Conservation (phyloP, 2,329 filamentous ascomycete species). For the Fusarium paranaense region DNA sequence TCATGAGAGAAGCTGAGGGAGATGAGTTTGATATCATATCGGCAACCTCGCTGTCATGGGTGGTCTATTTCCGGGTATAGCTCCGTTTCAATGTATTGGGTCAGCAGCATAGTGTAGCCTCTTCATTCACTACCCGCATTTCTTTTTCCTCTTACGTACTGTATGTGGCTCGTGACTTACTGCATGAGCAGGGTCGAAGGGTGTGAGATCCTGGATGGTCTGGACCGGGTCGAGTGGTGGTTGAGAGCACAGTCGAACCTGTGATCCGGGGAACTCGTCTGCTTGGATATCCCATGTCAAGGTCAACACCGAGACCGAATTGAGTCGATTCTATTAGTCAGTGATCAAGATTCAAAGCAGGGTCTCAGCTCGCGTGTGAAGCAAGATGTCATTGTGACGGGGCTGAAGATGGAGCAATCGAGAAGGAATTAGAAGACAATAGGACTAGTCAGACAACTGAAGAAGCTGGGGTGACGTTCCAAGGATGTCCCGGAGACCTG, state of each 20-base stretch:
- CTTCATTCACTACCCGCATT: conserved; percentile 25
- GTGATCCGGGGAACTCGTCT: background rate
- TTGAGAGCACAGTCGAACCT: background rate
- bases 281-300: background rate
- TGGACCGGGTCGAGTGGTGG: background rate
- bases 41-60: conserved; percentile 11
- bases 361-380: conserved; percentile 3
- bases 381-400: conserved; percentile 7
- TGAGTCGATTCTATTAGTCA: background rate
- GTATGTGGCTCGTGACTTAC: background rate
- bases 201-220: background rate
- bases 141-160: conserved; percentile 1
- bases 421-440: conserved; percentile 8
- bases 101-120: conserved; percentile 40
- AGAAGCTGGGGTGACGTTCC: background rate
- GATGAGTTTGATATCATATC: conserved; percentile 17
- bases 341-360: background rate
- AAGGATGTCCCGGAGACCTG: background rate
- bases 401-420: conserved; percentile 15
- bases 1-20: conserved; percentile 13
- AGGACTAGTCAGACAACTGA: background rate
- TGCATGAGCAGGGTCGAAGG: background rate
- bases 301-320: background rate
- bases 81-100: conserved; percentile 17
- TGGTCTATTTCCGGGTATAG: conserved; percentile 26